phyloP scores from a whole-genome alignment of 2,329 filamentous ascomycete species.

The Hortaea werneckii region DNA sequence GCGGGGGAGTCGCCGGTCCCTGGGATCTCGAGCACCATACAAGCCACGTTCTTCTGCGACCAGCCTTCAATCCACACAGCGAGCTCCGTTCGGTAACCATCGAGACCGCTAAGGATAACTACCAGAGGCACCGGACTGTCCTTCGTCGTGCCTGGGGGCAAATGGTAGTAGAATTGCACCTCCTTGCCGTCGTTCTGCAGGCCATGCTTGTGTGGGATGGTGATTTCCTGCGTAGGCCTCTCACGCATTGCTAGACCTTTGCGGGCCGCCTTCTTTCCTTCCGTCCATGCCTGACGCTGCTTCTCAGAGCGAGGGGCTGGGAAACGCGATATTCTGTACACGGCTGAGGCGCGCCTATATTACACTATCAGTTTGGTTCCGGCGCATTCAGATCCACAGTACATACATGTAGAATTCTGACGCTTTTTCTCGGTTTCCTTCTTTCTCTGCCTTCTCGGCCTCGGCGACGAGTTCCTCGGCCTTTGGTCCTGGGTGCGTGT shows the following conservation, averaged over 20 bases:
- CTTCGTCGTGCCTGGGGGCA: slow-evolving; percentile 39
- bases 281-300: slow-evolving; percentile 53
- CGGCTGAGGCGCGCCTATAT: slow-evolving; percentile 51
- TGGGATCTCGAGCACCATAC: slow-evolving; percentile 46
- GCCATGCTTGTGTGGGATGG: slow-evolving; percentile 48
- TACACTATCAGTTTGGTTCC: neutral
- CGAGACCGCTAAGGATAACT: slow-evolving; percentile 48
- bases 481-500: slow-evolving; percentile 34
- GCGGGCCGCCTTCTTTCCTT: slow-evolving; percentile 54
- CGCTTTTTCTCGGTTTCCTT: slow-evolving; percentile 44
- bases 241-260: slow-evolving; percentile 44
- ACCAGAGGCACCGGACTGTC: slow-evolving; percentile 41
- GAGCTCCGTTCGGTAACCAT: slow-evolving; percentile 49
- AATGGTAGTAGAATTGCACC: slow-evolving; percentile 57
- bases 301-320: slow-evolving; percentile 42
- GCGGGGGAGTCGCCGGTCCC: slow-evolving; percentile 50
- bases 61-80: slow-evolving; percentile 43
- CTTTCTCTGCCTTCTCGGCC: slow-evolving; percentile 42
- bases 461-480: slow-evolving; percentile 47
- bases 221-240: slow-evolving; percentile 51
- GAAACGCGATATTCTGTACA: slow-evolving; percentile 66
- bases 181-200: slow-evolving; percentile 40
- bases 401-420: slow-evolving; percentile 50
- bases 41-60: slow-evolving; percentile 39
- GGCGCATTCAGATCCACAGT: neutral